Evolutionary conservation across 2,329 filamentous ascomycete genomes (phyloP).

Genomic region (Phoma sp.): DNA sequence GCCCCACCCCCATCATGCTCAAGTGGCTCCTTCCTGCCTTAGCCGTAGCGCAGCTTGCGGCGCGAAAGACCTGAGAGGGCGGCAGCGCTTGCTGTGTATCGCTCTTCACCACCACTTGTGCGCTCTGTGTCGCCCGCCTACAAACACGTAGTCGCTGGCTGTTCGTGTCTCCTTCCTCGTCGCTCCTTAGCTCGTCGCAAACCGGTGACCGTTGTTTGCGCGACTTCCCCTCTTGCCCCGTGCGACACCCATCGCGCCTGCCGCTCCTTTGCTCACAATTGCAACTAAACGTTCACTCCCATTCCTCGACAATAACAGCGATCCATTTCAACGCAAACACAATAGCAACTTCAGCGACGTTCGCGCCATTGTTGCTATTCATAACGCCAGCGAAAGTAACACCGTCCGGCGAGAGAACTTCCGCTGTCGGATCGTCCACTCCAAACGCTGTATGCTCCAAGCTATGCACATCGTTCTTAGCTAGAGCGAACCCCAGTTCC

Average conservation of each 20-base stretch:
- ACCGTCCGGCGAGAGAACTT: constrained; percentile 19
- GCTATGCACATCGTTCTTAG: constrained; percentile 37
- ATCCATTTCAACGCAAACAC: constrained; percentile 7
- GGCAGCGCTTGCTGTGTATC: constrained; percentile 5
- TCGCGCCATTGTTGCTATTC: constrained; percentile 11
- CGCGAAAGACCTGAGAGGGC: constrained; percentile 11
- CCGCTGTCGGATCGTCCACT: constrained; percentile 34
- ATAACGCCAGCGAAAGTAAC: constrained; percentile 22
- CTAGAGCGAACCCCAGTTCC: constrained; percentile 23
- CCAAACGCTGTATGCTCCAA: constrained; percentile 41
- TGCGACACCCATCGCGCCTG: constrained; percentile 28
- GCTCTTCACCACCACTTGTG: constrained; percentile 33
- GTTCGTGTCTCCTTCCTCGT: constrained; percentile 27
- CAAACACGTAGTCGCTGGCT: constrained; percentile 38
- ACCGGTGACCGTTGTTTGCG: constrained; percentile 11
- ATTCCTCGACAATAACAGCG: constrained; percentile 21
- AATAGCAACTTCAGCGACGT: too few relatives aligned
- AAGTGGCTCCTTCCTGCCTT: not conserved
- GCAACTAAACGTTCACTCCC: constrained; percentile 21
- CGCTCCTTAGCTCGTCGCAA: constrained; percentile 23
- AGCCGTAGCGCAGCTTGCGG: constrained; percentile 6
- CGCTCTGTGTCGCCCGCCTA: constrained; percentile 13
- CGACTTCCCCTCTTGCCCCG: constrained; percentile 18
- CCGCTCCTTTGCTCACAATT: constrained; percentile 27
- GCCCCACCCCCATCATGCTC: not conserved